Percentiles rank a stretch among this genome's conserved stretches.
Evolutionary conservation across 805 yeast species (phyloP).

Genomic region (Hanseniaspora mollemarum): DNA sequence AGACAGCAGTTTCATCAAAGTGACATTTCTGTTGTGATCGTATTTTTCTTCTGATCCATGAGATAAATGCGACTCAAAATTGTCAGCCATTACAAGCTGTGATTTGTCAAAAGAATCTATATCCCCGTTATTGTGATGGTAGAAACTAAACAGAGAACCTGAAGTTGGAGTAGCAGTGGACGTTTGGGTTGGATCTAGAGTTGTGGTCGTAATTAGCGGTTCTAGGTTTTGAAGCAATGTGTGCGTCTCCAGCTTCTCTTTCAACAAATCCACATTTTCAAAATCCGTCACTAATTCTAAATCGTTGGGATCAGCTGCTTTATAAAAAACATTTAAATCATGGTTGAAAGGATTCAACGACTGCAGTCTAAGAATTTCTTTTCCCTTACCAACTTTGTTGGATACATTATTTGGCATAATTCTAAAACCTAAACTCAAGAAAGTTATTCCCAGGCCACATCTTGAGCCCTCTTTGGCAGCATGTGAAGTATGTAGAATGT

Average conservation of each 20-base stretch:
- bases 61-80: conserved; percentile 26
- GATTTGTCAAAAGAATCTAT: conserved; percentile 15
- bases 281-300: conserved; percentile 16
- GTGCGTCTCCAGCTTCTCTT: conserved; percentile 19
- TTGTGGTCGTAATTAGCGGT: conserved; percentile 20
- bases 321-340: conserved; percentile 25
- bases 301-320: conserved; percentile 23
- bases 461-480: conserved; percentile 94
- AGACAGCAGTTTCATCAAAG: conserved; percentile 44
- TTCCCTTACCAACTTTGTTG: conserved; percentile 26
- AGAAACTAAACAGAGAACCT: conserved; percentile 4
- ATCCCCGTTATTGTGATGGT: not conserved
- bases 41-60: conserved; percentile 26
- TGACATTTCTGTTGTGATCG: conserved; percentile 19
- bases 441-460: conserved; percentile 79
- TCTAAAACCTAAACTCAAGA: conserved; percentile 57
- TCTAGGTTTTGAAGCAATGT: not conserved
- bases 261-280: conserved; percentile 24
- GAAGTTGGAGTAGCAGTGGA: not conserved
- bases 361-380: conserved; percentile 34
- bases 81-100: conserved; percentile 22
- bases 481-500: conserved; percentile 85
- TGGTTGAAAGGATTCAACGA: conserved; percentile 50
- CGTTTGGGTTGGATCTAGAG: not conserved
- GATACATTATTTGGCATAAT: conserved; percentile 39